Evolutionary conservation across 2,329 filamentous ascomycete genomes (phyloP).

Genomic region (Fusarium phyllophilum): DNA sequence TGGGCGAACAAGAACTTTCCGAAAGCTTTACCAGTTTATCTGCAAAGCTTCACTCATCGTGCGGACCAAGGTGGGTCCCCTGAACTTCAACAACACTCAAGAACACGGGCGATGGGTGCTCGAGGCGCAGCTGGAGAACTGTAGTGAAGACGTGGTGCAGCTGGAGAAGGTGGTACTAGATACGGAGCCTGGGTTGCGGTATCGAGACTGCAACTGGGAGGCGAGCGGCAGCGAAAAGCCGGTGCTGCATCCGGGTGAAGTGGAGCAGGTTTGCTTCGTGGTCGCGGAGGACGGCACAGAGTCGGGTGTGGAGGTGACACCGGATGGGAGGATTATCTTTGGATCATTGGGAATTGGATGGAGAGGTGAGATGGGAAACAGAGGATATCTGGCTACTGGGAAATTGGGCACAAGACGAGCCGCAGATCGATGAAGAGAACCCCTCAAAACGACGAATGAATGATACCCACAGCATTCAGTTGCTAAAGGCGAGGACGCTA

Average conservation of each 20-base stretch:
- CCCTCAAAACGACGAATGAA: conserved; percentile 12
- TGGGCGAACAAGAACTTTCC: conserved; percentile 82
- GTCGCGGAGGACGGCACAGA: conserved; percentile 58
- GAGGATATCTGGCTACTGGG: conserved; percentile 87
- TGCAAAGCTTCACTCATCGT: conserved; percentile 92
- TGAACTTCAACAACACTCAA: conserved; percentile 50
- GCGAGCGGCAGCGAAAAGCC: conserved; percentile 57
- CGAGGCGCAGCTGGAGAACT: conserved; percentile 96
- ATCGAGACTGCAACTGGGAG: conserved; percentile 68
- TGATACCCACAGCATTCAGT: conserved; percentile 5
- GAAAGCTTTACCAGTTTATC: conserved; percentile 96
- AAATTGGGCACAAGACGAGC: conserved; percentile 70
- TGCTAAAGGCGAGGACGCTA: neutral
- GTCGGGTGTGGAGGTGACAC: conserved; percentile 52
- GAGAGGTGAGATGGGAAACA: conserved; percentile 89
- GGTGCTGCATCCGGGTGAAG: conserved; percentile 69
- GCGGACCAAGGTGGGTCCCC: conserved; percentile 82
- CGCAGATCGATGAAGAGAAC: conserved; percentile 40
- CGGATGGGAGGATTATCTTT: conserved; percentile 72
- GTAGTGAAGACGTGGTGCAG: conserved; percentile 83
- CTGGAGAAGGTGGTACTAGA: conserved; percentile 74
- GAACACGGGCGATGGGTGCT: conserved; percentile 71
- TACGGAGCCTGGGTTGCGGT: conserved; percentile 61
- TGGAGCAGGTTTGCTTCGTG: conserved; percentile 73
- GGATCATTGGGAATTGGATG: conserved; percentile 88